Conservation (phyloP, 495 filamentous ascomycete species). For the Penicillium dipodomyicola region DNA sequence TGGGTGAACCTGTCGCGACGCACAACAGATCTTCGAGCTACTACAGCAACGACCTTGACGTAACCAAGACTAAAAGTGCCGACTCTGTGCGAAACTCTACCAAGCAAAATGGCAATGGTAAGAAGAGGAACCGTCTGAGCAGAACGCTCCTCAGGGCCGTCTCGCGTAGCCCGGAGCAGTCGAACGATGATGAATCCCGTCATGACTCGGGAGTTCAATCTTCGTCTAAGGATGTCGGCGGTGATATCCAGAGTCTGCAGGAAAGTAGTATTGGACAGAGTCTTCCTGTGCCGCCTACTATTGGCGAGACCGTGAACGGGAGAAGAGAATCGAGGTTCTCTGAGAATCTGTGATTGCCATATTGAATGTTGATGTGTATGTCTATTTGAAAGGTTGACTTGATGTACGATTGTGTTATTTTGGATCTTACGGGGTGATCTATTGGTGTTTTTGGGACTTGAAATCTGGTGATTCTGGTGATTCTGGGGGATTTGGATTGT, state of each 20-base stretch:
- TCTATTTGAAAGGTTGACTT: constrained; percentile 3
- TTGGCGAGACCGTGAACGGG: constrained; percentile 38
- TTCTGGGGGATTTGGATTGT: neutral
- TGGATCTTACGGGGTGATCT: neutral
- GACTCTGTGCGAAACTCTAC: constrained; percentile 9
- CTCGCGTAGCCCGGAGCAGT: constrained; percentile 20
- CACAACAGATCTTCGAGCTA: constrained; percentile 18
- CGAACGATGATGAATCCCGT: constrained; percentile 27
- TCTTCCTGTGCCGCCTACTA: constrained; percentile 38
- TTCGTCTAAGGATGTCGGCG: constrained; percentile 34
- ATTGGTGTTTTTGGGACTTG: constrained; percentile 3
- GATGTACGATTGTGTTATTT: constrained; percentile 1
- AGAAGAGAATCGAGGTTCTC: constrained; percentile 50
- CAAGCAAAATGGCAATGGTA: constrained; percentile 19
- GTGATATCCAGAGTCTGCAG: constrained; percentile 42
- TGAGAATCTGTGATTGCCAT: constrained; percentile 42
- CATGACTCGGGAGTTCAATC: constrained; percentile 40
- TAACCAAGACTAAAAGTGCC: constrained; percentile 18
- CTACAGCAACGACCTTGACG: constrained; percentile 14
- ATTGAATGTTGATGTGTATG: constrained; percentile 11
- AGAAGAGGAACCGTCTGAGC: constrained; percentile 24
- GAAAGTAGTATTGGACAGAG: constrained; percentile 51
- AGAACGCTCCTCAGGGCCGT: constrained; percentile 29
- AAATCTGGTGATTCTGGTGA: neutral
- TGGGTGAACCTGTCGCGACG: constrained; percentile 22